phyloP scores from a whole-genome alignment of 208 protist genomes.

The Naegleria lovaniensis region DNA sequence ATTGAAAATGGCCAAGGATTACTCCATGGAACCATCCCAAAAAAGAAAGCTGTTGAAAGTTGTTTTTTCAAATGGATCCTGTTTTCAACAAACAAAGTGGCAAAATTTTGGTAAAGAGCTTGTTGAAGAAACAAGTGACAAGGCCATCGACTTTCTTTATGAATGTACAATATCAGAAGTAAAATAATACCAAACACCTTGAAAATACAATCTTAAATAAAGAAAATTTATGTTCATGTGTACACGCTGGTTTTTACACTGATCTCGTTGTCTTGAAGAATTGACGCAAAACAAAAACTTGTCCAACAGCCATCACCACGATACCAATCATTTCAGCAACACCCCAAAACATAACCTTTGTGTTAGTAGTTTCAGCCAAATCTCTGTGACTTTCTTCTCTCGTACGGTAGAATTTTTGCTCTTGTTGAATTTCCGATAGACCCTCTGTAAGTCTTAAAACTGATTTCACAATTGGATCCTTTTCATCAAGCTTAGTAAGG shows the following conservation, averaged over 20 bases:
- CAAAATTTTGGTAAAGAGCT: not conserved
- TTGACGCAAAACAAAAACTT: conserved; percentile 61
- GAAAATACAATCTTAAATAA: too few relatives aligned
- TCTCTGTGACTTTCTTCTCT: conserved; percentile 65
- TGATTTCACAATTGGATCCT: conserved; percentile 55
- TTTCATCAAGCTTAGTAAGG: conserved; percentile 1
- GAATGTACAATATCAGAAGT: not conserved
- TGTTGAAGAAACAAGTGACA: not conserved
- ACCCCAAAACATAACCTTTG: conserved; percentile 65
- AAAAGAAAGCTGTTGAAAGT: not conserved
- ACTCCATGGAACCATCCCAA: not conserved
- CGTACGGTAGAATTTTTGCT: conserved; percentile 60
- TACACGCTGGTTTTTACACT: not conserved
- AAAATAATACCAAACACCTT: not conserved
- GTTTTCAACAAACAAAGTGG: not conserved
- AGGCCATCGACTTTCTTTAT: not conserved
- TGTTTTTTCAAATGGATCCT: not conserved
- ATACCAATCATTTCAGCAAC: conserved; percentile 63
- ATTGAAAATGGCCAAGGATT: not conserved
- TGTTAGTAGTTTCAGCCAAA: conserved; percentile 66
- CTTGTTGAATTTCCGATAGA: conserved; percentile 60
- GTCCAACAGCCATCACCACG: conserved; percentile 57
- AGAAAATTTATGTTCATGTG: not conserved
- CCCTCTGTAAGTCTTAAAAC: conserved; percentile 59
- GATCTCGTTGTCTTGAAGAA: conserved; percentile 54